Evolutionary conservation across 352 stramenopile genomes (phyloP), one percentile per base, ranked within the genome.

Genomic region (Pythium oligandrum): DNA sequence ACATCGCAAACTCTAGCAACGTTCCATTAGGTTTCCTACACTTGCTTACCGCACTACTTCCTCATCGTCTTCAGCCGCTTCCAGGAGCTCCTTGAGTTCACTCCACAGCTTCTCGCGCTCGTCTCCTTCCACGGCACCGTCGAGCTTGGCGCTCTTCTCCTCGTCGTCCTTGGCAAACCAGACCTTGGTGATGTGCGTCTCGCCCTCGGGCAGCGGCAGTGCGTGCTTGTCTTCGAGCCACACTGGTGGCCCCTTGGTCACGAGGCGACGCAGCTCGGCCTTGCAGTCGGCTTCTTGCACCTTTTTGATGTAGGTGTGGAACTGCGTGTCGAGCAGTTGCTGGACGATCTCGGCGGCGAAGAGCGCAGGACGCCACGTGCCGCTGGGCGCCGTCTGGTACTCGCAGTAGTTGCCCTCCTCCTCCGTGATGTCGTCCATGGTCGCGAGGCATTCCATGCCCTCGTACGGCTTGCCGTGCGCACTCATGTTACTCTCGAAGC

Each of bases 361-460:
- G 44, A 84, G 69, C 59, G 78, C 76, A 11, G 91, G 73, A 55
- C 96, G 76, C 93, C 93, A 98, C 58, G 66, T 67, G 57, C 90
- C 77, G 48, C 87, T 97, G 3, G 91, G 91, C 55, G 73, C 73
- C 11, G 83, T 95, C 76, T 97, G 89, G 77, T 96, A 98, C 73
- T 98, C 93, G 53, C 79, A 89, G 70, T 93, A 95, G 70, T 92
- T 93, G 10, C 75, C 70, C 2, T 87, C 76, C 40, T 93, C 88
- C 52, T 90, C 71, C 9, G 90, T 97, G 65, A 98, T 98, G 70
- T 98, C 92, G 59, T 98, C 93, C 89, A 98, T 97, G 9, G 90
- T 97, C 46, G 83, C 88, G 39, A 97, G 72, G 68, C 93, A 98
- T 63, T 93, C 86, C 71, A 98, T 86, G 38, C 86, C 88, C 17